Base-by-base conservation (phyloP, 192 early-diverging fungal species). In the Podila horticola region DNA sequence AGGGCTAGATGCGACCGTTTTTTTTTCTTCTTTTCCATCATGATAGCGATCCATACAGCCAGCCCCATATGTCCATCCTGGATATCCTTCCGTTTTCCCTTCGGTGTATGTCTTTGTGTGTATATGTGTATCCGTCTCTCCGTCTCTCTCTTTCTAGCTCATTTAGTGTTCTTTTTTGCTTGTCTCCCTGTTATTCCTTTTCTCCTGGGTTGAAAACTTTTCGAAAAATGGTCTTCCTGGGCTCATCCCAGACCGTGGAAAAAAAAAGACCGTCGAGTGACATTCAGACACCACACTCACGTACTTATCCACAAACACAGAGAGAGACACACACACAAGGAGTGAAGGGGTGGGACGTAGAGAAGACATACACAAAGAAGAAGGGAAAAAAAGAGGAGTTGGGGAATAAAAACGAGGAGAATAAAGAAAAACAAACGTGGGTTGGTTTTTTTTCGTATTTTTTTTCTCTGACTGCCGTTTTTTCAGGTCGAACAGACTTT, bases 361-460 rank as follows among this genome's bases (percentile, higher is more conserved):
- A 24, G 10, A 55, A 24, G 52, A 55, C 20, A 26, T n/a, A 59
- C 2, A 41, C 24, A 58, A 58, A 68, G 31, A 3, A 31, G 17
- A 20, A 28, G 26, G 41, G n/a, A 5, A 57, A 51, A 12, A 22
- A 67, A 15, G 33, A 29, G 26, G 63, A 30, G 33, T 51, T 34
- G 52, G 24, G 30, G 49, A 67, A 28, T 26, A 45, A 69, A 69
- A 34, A 34, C 26, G 57, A 60, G 15, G 33, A n/a, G 34, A 36
- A 33, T 15, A 63, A 38, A 9, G n/a, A 34, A 10, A 34, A 36
- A 11, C 5, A n/a, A 33, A 62, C 9, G 33, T 34, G 62, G 33
- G 62, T 30, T 10, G 24, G 13, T 45, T 3, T 45, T 45, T 13
- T 45, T 45, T 13, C 15, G 0, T 2, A 15, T 45, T 13, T 45